These are phyloP conservation scores for Waltergamsia citrina DNA, from an alignment of 2,329 filamentous ascomycete species.

Conservation along the genomic window DNA sequence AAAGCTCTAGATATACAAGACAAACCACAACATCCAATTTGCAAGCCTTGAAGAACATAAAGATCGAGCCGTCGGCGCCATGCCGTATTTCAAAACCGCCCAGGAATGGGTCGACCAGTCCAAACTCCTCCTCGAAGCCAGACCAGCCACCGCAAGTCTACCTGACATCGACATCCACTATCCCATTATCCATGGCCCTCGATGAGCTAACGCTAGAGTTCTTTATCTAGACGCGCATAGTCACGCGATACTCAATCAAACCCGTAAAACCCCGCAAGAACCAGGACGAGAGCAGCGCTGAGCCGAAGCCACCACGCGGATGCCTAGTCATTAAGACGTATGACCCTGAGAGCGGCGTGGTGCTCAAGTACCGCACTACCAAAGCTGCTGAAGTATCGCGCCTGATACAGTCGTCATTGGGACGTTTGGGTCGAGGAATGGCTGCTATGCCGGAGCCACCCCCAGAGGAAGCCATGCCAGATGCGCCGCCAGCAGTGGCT, in stretches of 20 bases:
- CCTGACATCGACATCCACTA: neutral
- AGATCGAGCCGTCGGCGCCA: too few relatives aligned
- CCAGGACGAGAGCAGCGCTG: slow-evolving; percentile 14
- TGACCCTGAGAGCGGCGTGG: slow-evolving; percentile 71
- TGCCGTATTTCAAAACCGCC: slow-evolving; percentile 77
- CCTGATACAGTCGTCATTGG: slow-evolving; percentile 62
- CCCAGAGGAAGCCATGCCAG: slow-evolving; percentile 30
- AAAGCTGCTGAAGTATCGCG: slow-evolving; percentile 86
- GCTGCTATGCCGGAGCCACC: slow-evolving; percentile 39
- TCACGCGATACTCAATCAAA: slow-evolving; percentile 78
- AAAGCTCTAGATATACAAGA: slow-evolving; percentile 4
- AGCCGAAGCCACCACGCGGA: slow-evolving; percentile 47
- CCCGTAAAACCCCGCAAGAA: slow-evolving; percentile 19
- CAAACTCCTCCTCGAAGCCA: slow-evolving; percentile 72
- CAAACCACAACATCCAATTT: neutral
- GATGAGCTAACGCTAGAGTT: slow-evolving; percentile 2
- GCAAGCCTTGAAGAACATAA: neutral
- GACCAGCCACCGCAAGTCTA: slow-evolving; percentile 65
- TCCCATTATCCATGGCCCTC: neutral
- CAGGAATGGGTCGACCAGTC: slow-evolving; percentile 92
- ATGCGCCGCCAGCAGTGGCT: slow-evolving; percentile 18
- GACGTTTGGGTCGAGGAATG: slow-evolving; percentile 63
- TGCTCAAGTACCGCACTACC: slow-evolving; percentile 83
- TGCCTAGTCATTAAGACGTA: slow-evolving; percentile 81
- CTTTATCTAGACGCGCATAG: slow-evolving; percentile 66